Percentiles rank a stretch among this genome's conserved stretches.
These are phyloP conservation scores for Spatholobus suberectus DNA, from an alignment of 306 rosid genomes.

Conservation along the genomic window DNA sequence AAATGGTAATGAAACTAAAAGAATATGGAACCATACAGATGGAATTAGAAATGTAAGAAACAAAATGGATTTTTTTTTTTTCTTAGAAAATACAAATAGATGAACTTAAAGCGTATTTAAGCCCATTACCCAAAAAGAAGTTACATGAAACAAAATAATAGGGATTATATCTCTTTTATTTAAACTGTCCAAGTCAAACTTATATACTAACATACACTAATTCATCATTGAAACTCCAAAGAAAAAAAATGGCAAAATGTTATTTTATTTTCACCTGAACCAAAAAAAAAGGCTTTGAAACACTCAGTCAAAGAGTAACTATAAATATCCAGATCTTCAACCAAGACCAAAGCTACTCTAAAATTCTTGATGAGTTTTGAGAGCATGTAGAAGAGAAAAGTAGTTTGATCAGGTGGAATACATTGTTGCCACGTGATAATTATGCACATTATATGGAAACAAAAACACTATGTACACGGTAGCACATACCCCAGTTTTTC, in stretches of 20 bases:
- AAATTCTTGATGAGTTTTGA: background rate
- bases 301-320: background rate
- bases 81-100: background rate
- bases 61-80: background rate
- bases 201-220: background rate
- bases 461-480: conserved; percentile 19
- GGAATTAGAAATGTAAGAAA: background rate
- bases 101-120: background rate
- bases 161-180: background rate
- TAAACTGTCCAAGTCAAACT: background rate
- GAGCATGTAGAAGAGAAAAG: background rate
- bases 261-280: background rate
- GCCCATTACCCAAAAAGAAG: background rate
- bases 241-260: background rate
- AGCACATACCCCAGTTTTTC: conserved; percentile 91
- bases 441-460: conserved; percentile 8
- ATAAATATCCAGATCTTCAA: background rate
- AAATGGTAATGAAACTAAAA: background rate
- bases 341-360: background rate
- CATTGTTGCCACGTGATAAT: conserved; percentile 6
- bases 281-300: background rate
- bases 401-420: background rate
- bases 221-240: background rate
- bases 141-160: background rate
- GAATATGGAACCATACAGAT: background rate